phyloP scores from a whole-genome alignment of 495 filamentous ascomycete species.

The Podospora sp. region DNA sequence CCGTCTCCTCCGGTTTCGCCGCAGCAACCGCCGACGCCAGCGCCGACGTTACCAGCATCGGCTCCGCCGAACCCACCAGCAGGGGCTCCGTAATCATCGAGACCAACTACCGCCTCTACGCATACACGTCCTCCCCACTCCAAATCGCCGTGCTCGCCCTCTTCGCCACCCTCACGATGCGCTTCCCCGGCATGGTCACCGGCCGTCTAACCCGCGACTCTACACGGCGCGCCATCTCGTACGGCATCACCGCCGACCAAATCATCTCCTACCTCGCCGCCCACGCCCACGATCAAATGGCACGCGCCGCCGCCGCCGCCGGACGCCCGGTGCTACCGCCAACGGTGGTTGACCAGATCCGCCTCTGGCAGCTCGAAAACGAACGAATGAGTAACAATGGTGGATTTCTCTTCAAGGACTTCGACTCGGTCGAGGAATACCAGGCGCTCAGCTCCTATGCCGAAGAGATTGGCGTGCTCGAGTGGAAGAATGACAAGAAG shows the following conservation, averaged over 20 bases:
- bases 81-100: slow-evolving; percentile 93
- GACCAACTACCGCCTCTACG: slow-evolving; percentile 98
- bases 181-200: slow-evolving; percentile 89
- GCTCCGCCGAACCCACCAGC: slow-evolving; percentile 19
- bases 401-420: slow-evolving; percentile 90
- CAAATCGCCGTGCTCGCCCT: slow-evolving; percentile 93
- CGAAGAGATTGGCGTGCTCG: slow-evolving; percentile 86
- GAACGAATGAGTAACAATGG: slow-evolving; percentile 82
- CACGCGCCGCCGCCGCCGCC: slow-evolving; percentile 59
- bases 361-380: slow-evolving; percentile 95
- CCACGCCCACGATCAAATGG: slow-evolving; percentile 92
- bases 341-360: slow-evolving; percentile 96
- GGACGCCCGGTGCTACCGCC: slow-evolving; percentile 76
- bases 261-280: slow-evolving; percentile 86
- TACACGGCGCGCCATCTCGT: slow-evolving; percentile 79
- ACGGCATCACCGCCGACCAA: slow-evolving; percentile 92
- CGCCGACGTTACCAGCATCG: slow-evolving; percentile 45
- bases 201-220: slow-evolving; percentile 86
- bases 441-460: slow-evolving; percentile 75
- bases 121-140: slow-evolving; percentile 88
- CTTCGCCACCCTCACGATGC: slow-evolving; percentile 80
- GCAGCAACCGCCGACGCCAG: slow-evolving; percentile 52
- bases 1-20: slow-evolving; percentile 56
- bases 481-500: slow-evolving; percentile 79
- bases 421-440: slow-evolving; percentile 75